Conservation (phyloP, 768 basidiomycete species). For the Tubosaeta sp. region DNA sequence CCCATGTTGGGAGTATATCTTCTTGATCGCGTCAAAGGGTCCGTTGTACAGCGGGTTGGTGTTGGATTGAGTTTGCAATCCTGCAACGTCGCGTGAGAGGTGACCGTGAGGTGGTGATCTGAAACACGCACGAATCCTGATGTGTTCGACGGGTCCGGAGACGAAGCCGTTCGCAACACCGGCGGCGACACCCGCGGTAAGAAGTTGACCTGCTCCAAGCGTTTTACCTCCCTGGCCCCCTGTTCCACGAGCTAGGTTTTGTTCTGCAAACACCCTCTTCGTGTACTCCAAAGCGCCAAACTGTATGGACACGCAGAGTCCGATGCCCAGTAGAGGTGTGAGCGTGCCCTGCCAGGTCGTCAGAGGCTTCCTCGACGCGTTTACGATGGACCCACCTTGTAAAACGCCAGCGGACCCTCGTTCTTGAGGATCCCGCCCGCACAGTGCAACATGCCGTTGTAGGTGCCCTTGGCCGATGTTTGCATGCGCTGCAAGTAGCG, state of each 20-base stretch:
- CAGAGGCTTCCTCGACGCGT: background rate
- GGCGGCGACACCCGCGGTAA: constrained; percentile 75
- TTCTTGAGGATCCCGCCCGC: constrained; percentile 87
- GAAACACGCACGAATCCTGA: constrained; percentile 59
- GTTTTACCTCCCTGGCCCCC: constrained; percentile 67
- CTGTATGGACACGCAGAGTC: constrained; percentile 93
- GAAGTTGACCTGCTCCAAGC: constrained; percentile 61
- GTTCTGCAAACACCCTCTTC: constrained; percentile 71
- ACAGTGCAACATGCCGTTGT: constrained; percentile 82
- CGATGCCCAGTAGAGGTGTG: constrained; percentile 87
- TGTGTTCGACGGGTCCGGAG: constrained; percentile 95
- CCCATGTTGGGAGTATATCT: constrained; percentile 73
- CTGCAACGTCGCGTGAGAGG: constrained; percentile 35
- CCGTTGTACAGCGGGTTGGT: constrained; percentile 75
- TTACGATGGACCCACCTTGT: constrained; percentile 60
- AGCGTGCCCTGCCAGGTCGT: constrained; percentile 66
- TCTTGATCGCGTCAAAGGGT: constrained; percentile 83
- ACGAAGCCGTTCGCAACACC: constrained; percentile 90
- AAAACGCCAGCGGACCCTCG: constrained; percentile 91
- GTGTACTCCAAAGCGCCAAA: constrained; percentile 85
- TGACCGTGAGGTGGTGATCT: background rate
- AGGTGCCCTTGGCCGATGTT: constrained; percentile 87
- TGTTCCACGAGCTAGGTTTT: constrained; percentile 52
- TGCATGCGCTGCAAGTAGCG: constrained; percentile 72
- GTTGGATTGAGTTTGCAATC: constrained; percentile 86